phyloP scores from a whole-genome alignment of 2,329 filamentous ascomycete species.

The Podosphaera fusca region DNA sequence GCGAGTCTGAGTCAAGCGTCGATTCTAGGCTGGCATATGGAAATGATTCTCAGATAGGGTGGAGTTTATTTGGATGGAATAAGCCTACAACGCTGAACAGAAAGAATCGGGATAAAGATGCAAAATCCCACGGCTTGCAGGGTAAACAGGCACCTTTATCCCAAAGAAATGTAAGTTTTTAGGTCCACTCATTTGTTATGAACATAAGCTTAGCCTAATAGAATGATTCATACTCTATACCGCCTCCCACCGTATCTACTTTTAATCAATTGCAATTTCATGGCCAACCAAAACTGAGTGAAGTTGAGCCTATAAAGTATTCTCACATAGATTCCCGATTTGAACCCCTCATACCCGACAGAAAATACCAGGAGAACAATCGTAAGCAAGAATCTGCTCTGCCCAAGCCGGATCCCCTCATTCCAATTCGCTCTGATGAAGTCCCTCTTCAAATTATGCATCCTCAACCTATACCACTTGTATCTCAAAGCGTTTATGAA shows the following conservation, averaged over 20 bases:
- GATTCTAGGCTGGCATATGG: conserved; percentile 40
- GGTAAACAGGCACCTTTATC: no score
- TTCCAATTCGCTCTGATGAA: conserved; percentile 27
- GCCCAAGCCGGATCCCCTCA: conserved; percentile 2
- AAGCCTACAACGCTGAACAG: conserved; percentile 2
- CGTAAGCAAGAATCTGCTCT: background rate
- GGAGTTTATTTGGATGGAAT: conserved; percentile 15
- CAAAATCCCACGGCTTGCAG: no score
- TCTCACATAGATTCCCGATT: conserved; percentile 14
- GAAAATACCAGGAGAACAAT: no score
- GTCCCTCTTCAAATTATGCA: conserved; percentile 58
- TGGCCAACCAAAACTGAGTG: no score
- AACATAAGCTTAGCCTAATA: no score
- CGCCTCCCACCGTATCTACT: no score
- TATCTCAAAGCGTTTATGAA: conserved; percentile 45
- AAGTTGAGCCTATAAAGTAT: no score
- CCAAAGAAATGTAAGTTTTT: no score
- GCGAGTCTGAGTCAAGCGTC: conserved; percentile 26
- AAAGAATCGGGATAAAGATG: no score
- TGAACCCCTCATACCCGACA: conserved; percentile 12
- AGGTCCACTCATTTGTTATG: no score
- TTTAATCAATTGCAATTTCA: no score
- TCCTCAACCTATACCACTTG: conserved; percentile 54
- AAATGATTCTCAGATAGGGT: conserved; percentile 13
- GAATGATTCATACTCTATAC: no score